Evolutionary conservation across 805 yeast species (phyloP).

Genomic region (Pichia paraexigua): DNA sequence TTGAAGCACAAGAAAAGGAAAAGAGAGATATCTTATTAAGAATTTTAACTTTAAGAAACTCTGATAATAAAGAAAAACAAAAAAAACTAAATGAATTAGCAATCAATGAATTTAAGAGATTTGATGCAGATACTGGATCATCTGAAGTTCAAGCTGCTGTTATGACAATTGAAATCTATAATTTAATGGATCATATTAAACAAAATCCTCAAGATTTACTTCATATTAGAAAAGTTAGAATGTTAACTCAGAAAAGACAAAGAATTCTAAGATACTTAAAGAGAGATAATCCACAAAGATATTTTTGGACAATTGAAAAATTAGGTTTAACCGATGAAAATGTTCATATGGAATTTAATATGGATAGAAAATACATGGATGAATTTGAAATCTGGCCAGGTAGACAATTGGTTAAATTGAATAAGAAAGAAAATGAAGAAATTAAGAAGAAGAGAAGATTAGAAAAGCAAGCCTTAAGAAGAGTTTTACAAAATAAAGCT

Average conservation of each 20-base stretch:
- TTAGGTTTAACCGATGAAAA: conserved; percentile 80
- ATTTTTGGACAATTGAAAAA: conserved; percentile 79
- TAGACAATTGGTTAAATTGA: conserved; percentile 50
- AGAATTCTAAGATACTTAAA: conserved; percentile 74
- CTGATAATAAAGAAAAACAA: conserved; percentile 49
- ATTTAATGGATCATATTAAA: conserved; percentile 64
- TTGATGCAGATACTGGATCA: conserved; percentile 89
- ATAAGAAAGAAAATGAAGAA: conserved; percentile 40
- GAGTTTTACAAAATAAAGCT: conserved; percentile 17
- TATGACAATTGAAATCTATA: conserved; percentile 71
- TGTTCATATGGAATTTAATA: conserved; percentile 70
- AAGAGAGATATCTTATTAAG: conserved; percentile 66
- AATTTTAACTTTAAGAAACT: conserved; percentile 66
- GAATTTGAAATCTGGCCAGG: conserved; percentile 75
- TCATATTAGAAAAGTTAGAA: conserved; percentile 64
- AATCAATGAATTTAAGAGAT: conserved; percentile 68
- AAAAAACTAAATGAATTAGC: conserved; percentile 59
- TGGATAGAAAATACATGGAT: conserved; percentile 72
- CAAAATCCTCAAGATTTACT: conserved; percentile 65
- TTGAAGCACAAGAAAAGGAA: conserved; percentile 36
- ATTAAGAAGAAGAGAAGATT: conserved; percentile 40
- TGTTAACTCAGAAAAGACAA: conserved; percentile 86
- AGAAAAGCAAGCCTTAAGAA: conserved; percentile 33
- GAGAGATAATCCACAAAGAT: conserved; percentile 68
- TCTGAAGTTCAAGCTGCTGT: conserved; percentile 95